Percentiles rank a stretch among this genome's conserved stretches.
phyloP scores from a whole-genome alignment of 768 basidiomycete genomes.

The Lepiota subincarnata region DNA sequence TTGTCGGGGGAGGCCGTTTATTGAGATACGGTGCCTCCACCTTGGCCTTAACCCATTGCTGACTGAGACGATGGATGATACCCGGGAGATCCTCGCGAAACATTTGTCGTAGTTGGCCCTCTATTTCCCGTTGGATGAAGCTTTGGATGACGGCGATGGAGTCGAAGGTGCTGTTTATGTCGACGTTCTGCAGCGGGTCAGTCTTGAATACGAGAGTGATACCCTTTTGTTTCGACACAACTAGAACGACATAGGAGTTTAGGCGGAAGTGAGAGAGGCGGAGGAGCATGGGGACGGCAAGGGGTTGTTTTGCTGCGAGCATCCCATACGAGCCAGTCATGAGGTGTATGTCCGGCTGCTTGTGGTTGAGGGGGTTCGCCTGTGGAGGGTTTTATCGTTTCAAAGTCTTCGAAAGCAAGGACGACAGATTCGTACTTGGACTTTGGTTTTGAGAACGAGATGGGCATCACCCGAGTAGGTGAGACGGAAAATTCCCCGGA shows the following conservation, averaged over 20 bases:
- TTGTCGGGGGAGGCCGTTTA: conserved; percentile 40
- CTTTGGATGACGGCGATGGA: conserved; percentile 97
- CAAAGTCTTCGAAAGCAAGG: background rate
- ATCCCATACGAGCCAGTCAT: conserved; percentile 82
- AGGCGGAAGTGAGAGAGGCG: conserved; percentile 94
- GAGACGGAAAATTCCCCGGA: conserved; percentile 93
- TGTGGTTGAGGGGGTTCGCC: conserved; percentile 95
- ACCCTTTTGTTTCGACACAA: conserved; percentile 95
- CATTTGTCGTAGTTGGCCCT: conserved; percentile 96
- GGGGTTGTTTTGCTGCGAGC: conserved; percentile 90
- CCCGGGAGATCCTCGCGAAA: conserved; percentile 95
- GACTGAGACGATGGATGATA: conserved; percentile 93
- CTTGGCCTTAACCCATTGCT: conserved; percentile 93
- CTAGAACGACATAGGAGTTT: conserved; percentile 93
- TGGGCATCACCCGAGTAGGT: conserved; percentile 95
- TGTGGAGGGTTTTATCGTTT: conserved; percentile 25
- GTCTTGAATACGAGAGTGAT: conserved; percentile 99
- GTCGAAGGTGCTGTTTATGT: conserved; percentile 97
- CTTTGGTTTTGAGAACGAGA: conserved; percentile 84
- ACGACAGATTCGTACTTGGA: conserved; percentile 58
- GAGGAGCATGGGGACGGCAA: conserved; percentile 97
- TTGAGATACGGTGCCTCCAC: conserved; percentile 87
- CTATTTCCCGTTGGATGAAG: conserved; percentile 96
- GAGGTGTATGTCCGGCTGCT: conserved; percentile 85
- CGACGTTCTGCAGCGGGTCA: conserved; percentile 95